Conservation (phyloP, 2,329 filamentous ascomycete species). For the Lachnellula suecica region DNA sequence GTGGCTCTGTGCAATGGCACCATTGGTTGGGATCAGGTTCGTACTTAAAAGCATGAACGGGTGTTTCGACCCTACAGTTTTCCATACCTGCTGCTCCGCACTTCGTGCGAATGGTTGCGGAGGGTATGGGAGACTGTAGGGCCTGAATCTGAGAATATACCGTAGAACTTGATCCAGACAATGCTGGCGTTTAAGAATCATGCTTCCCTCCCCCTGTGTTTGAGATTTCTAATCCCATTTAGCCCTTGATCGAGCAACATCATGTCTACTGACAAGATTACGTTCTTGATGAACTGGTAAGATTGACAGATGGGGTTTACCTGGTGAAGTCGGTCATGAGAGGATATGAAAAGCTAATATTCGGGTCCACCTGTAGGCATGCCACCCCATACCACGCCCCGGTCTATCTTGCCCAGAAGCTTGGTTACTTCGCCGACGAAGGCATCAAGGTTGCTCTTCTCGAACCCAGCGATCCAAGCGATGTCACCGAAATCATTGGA, state of each 20-base stretch:
- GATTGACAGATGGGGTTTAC: too few relatives aligned
- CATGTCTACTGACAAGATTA: slow-evolving; percentile 84
- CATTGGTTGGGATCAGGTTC: too few relatives aligned
- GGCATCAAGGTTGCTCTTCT: slow-evolving; percentile 76
- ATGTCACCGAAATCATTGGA: slow-evolving; percentile 81
- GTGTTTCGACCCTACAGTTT: too few relatives aligned
- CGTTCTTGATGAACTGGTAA: slow-evolving; percentile 82
- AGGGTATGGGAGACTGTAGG: slow-evolving; percentile 15
- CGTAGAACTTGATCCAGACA: slow-evolving; percentile 85
- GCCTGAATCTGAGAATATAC: slow-evolving; percentile 71
- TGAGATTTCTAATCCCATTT: slow-evolving; percentile 46
- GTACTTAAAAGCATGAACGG: too few relatives aligned
- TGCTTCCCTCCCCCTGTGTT: slow-evolving; percentile 54
- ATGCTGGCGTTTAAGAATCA: slow-evolving; percentile 85
- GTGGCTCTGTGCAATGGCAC: too few relatives aligned
- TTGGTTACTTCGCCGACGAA: slow-evolving; percentile 73
- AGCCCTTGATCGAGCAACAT: slow-evolving; percentile 12
- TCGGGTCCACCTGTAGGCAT: too few relatives aligned
- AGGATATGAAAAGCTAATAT: too few relatives aligned
- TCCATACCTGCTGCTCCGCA: too few relatives aligned
- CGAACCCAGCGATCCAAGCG: slow-evolving; percentile 73
- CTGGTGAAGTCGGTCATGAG: too few relatives aligned
- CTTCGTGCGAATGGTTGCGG: too few relatives aligned
- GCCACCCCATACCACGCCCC: slow-evolving; percentile 80
- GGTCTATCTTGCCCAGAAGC: slow-evolving; percentile 73